phyloP scores from a whole-genome alignment of 306 rosid species.

The Casuarina glauca region DNA sequence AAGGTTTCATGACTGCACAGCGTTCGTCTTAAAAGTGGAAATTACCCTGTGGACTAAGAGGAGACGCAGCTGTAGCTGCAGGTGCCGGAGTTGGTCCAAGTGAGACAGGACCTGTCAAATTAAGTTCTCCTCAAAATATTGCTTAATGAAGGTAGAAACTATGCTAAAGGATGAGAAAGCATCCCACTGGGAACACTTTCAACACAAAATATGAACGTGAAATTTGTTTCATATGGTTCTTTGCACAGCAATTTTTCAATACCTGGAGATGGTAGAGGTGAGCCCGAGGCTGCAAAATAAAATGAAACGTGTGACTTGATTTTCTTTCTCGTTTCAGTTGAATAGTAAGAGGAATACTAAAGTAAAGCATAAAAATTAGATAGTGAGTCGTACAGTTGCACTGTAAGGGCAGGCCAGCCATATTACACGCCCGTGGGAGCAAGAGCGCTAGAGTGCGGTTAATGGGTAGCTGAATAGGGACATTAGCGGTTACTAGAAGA shows the following conservation, averaged over 20 bases:
- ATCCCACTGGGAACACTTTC: not conserved
- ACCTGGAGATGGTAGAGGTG: slow-evolving; percentile 75
- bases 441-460: slow-evolving; percentile 41
- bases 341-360: not conserved
- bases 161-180: not conserved
- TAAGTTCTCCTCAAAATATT: not conserved
- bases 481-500: slow-evolving; percentile 53
- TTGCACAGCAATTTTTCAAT: slow-evolving; percentile 16
- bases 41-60: slow-evolving; percentile 56
- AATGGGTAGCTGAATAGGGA: slow-evolving; percentile 60
- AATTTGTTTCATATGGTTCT: not conserved
- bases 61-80: slow-evolving; percentile 37
- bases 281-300: slow-evolving; percentile 48
- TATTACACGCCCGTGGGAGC: slow-evolving; percentile 58
- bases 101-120: slow-evolving; percentile 38
- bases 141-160: not conserved
- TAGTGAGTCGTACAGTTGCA: slow-evolving; percentile 55
- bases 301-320: not conserved
- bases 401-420: slow-evolving; percentile 30
- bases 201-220: not conserved
- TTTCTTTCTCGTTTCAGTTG: not conserved
- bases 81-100: slow-evolving; percentile 37
- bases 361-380: not conserved
- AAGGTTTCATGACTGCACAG: not conserved
- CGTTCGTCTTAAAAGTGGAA: not conserved